Percentiles rank a stretch among this genome's conserved stretches.
phyloP scores from a whole-genome alignment of 352 stramenopile species.

The Phytophthora podocarpi region DNA sequence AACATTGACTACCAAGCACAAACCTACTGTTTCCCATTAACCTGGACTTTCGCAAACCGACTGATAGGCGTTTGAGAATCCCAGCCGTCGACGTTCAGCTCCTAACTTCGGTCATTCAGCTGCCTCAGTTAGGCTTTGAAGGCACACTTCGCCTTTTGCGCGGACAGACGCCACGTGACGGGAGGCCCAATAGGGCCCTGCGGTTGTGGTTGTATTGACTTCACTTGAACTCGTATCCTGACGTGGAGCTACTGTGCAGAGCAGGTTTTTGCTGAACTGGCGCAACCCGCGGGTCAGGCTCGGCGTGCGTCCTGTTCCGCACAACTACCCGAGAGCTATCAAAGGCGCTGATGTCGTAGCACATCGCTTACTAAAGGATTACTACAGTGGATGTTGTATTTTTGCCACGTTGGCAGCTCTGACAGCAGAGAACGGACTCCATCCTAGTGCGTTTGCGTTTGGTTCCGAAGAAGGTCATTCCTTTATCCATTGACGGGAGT shows the following conservation, averaged over 20 bases:
- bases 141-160: background rate
- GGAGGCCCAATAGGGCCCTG: background rate
- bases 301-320: background rate
- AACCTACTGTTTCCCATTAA: background rate
- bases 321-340: background rate
- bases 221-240: slow-evolving; percentile 4
- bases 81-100: background rate
- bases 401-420: background rate
- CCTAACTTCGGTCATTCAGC: background rate
- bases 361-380: background rate
- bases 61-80: background rate
- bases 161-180: background rate
- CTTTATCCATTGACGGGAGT: too few relatives aligned
- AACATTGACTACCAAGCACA: too few relatives aligned
- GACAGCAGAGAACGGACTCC: background rate
- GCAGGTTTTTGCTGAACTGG: slow-evolving; percentile 1
- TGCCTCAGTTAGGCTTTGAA: background rate
- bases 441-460: slow-evolving; percentile 13
- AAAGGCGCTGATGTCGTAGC: slow-evolving; percentile 1
- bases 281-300: background rate
- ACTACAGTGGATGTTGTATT: slow-evolving; percentile 8
- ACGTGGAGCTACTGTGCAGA: background rate
- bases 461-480: slow-evolving; percentile 12
- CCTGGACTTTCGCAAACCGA: background rate
- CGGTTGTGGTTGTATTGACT: slow-evolving; percentile 3